These are phyloP conservation scores for Phytophthora uliginosa DNA, from an alignment of 352 stramenopile genomes.

Conservation along the genomic window DNA sequence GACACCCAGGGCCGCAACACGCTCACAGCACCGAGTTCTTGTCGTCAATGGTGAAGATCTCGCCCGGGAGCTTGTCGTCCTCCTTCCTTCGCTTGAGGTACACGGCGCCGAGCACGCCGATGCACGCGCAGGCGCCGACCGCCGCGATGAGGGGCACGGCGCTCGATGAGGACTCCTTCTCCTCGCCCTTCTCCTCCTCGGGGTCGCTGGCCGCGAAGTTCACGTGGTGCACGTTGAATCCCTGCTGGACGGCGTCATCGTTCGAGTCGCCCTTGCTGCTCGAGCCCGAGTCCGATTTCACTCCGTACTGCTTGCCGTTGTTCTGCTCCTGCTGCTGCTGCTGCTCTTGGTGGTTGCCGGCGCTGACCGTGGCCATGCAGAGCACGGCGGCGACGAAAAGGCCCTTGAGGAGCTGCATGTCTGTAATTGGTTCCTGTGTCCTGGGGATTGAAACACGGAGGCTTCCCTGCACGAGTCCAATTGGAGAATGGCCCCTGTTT, in stretches of 20 bases:
- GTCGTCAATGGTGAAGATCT: conserved; percentile 85
- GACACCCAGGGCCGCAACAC: conserved; percentile 8
- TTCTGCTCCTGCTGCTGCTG: conserved; percentile 17
- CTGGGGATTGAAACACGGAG: conserved; percentile 1
- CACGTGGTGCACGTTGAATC: conserved; percentile 53
- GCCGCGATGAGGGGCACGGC: conserved; percentile 39
- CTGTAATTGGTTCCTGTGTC: conserved; percentile 6
- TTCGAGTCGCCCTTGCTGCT: conserved; percentile 8
- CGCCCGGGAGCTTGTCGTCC: conserved; percentile 57
- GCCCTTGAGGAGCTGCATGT: conserved; percentile 42
- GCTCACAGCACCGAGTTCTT: conserved; percentile 82
- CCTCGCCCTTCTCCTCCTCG: conserved; percentile 19
- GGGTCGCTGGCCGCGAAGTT: conserved; percentile 48
- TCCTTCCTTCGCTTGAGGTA: conserved; percentile 69
- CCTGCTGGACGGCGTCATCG: conserved; percentile 19
- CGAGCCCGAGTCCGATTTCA: conserved; percentile 10
- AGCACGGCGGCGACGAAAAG: conserved; percentile 37
- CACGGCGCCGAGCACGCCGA: conserved; percentile 55
- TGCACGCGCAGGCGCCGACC: conserved; percentile 52
- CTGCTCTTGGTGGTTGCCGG: conserved; percentile 20
- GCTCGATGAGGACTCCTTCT: conserved; percentile 19
- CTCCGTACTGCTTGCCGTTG: conserved; percentile 7
- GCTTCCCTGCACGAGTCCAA: conserved; percentile 27
- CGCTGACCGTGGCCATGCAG: conserved; percentile 27
- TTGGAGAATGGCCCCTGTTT: conserved; percentile 31